These are phyloP conservation scores for Candida xiaguanensis DNA, from an alignment of 805 yeast genomes.

Conservation along the genomic window DNA sequence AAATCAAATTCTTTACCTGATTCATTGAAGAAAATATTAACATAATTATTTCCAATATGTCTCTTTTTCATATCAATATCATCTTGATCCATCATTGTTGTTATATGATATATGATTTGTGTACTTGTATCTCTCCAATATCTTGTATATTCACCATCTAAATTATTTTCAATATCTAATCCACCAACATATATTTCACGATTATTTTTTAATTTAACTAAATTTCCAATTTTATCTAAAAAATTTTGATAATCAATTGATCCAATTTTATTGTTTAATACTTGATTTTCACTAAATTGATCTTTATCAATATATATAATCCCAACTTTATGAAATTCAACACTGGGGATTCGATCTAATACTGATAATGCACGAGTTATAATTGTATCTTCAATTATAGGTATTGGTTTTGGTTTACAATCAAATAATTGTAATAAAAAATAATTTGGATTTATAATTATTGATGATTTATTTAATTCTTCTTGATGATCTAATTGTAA, in stretches of 20 bases:
- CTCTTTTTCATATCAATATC: constrained; percentile 58
- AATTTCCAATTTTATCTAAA: constrained; percentile 53
- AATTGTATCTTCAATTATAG: constrained; percentile 46
- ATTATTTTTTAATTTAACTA: constrained; percentile 52
- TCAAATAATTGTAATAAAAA: constrained; percentile 49
- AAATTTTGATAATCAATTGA: constrained; percentile 61
- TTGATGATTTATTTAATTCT: not conserved
- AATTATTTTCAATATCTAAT: constrained; percentile 61
- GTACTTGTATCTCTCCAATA: constrained; percentile 69
- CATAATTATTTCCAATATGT: constrained; percentile 84
- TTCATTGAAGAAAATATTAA: constrained; percentile 78
- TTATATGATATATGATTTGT: constrained; percentile 74
- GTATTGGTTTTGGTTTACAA: constrained; percentile 43
- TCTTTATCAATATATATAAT: constrained; percentile 68
- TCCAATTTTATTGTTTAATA: constrained; percentile 62
- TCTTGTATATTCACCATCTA: constrained; percentile 73
- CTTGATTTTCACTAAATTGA: constrained; percentile 61
- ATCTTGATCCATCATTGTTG: constrained; percentile 68
- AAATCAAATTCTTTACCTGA: constrained; percentile 61
- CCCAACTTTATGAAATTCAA: constrained; percentile 77
- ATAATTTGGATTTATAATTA: constrained; percentile 35
- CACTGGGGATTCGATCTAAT: constrained; percentile 73
- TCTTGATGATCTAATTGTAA: constrained; percentile 36
- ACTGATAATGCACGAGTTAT: constrained; percentile 50
- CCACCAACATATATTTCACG: constrained; percentile 69